phyloP scores from a whole-genome alignment of 176 grass and related monocot genomes.

The Oryza nivara region DNA sequence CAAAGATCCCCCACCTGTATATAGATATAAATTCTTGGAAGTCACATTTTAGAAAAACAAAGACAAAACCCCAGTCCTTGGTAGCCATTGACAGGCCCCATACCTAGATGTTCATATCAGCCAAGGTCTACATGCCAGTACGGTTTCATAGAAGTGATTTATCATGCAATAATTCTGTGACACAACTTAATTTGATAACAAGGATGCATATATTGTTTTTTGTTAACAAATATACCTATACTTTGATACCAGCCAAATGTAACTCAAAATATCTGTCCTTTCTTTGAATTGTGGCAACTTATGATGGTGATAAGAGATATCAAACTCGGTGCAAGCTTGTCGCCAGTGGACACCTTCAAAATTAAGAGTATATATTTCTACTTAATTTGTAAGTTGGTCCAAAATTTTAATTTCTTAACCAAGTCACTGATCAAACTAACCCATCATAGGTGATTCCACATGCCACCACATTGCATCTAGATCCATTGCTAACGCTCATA shows the following conservation, averaged over 20 bases:
- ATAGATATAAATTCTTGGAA: not conserved
- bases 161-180: not conserved
- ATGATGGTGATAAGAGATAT: not conserved
- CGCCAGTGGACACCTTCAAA: not conserved
- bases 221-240: not conserved
- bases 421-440: not conserved
- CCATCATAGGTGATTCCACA: not conserved
- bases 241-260: not conserved
- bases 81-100: not conserved
- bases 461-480: not conserved
- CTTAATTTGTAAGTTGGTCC: not conserved
- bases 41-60: not conserved
- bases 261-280: not conserved
- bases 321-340: not conserved
- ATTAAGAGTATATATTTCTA: not conserved
- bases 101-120: not conserved
- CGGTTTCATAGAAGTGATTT: not conserved
- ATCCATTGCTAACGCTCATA: no score
- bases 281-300: not conserved
- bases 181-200: not conserved
- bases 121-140: not conserved
- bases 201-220: not conserved
- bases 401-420: not conserved
- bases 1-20: not conserved
- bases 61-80: not conserved